Percentiles rank a stretch among this genome's conserved stretches.
Evolutionary conservation across 2,329 filamentous ascomycete genomes (phyloP).

Genomic region (Botrytis aclada): DNA sequence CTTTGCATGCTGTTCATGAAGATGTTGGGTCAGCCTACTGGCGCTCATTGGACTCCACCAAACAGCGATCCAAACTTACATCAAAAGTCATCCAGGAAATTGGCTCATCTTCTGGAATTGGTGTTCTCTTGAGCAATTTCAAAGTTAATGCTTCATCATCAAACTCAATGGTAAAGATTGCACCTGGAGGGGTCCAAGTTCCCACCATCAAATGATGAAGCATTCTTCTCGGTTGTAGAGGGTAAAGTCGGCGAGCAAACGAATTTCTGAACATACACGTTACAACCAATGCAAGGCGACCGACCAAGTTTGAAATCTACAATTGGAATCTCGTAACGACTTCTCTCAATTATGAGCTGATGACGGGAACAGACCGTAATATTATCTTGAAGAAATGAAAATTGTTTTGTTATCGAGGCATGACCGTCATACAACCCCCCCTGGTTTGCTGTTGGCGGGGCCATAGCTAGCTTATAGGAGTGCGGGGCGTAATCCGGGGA

Average conservation of each 20-base stretch:
- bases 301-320: not conserved
- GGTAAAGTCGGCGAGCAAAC: not conserved
- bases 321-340: conserved; percentile 15
- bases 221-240: conserved; percentile 49
- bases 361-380: not conserved
- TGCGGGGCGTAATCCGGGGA: conserved; percentile 18
- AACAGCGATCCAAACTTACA: conserved; percentile 48
- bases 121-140: conserved; percentile 73
- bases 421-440: not conserved
- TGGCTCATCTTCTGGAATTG: conserved; percentile 77
- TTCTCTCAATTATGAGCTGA: not conserved
- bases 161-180: conserved; percentile 86
- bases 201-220: conserved; percentile 89
- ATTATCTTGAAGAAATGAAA: not conserved
- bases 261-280: conserved; percentile 11
- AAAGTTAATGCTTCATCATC: conserved; percentile 76
- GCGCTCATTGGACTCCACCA: conserved; percentile 23
- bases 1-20: conserved; percentile 60
- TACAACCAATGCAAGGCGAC: not conserved
- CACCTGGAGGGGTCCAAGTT: conserved; percentile 85
- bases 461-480: not conserved
- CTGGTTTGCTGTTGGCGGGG: conserved; percentile 4
- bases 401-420: not conserved
- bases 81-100: conserved; percentile 95
- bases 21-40: not conserved